A percentile compares a stretch with the other conserved stretches of the same genome.
Evolutionary conservation across 257 asterid species (phyloP).

Genomic region (Plectranthus barbatus): DNA sequence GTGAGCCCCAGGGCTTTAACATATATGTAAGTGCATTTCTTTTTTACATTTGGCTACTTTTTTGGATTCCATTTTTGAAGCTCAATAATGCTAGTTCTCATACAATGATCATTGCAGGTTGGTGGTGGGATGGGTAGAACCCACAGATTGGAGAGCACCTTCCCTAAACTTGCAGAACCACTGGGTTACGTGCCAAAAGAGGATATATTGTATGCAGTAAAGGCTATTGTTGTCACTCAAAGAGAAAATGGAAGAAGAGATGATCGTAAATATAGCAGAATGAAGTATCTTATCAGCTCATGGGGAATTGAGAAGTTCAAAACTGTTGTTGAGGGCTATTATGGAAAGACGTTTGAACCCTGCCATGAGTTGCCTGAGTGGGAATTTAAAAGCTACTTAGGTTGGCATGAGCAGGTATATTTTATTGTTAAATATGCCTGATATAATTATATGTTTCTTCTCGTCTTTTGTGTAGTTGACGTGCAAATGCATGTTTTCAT

Average conservation of each 20-base stretch:
- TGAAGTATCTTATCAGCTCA: slow-evolving; percentile 86
- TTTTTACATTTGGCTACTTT: neutral
- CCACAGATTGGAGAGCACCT: slow-evolving; percentile 77
- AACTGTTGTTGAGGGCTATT: slow-evolving; percentile 73
- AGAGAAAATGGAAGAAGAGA: slow-evolving; percentile 97
- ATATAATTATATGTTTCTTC: neutral
- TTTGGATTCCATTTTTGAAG: neutral
- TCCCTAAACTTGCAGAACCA: slow-evolving; percentile 84
- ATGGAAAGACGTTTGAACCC: slow-evolving; percentile 77
- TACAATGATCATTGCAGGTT: slow-evolving; percentile 47
- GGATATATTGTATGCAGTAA: slow-evolving; percentile 82
- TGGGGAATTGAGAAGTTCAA: slow-evolving; percentile 97
- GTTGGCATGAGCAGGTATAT: slow-evolving; percentile 96
- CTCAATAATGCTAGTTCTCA: neutral
- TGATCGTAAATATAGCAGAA: slow-evolving; percentile 92
- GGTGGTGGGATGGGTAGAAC: slow-evolving; percentile 99
- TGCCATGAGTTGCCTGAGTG: slow-evolving; percentile 82
- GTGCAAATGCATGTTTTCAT: slow-evolving; percentile 9
- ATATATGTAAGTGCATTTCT: slow-evolving; percentile 54
- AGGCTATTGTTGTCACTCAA: slow-evolving; percentile 91
- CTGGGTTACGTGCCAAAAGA: slow-evolving; percentile 92
- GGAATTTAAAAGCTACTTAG: slow-evolving; percentile 95
- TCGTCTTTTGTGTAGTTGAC: neutral
- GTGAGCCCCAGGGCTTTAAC: slow-evolving; percentile 94
- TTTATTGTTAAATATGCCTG: neutral